Evolutionary conservation across 2,329 filamentous ascomycete species (phyloP).

Genomic region (Bipolaris bicolor): DNA sequence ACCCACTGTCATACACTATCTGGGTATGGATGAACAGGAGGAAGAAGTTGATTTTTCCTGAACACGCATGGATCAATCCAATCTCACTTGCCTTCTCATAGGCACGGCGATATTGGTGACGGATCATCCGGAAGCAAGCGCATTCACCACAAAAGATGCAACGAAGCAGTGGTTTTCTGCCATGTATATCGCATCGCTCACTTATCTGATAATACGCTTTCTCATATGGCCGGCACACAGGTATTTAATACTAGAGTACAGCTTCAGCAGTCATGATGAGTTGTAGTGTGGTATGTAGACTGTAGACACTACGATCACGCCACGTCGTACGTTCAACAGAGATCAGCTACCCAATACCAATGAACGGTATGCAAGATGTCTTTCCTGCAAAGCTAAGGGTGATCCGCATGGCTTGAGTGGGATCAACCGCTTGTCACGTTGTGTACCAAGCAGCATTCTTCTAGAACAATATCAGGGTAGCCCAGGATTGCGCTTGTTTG

Average conservation of each 20-base stretch:
- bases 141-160: constrained; percentile 17
- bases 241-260: constrained; percentile 3
- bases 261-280: constrained; percentile 8
- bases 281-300: constrained; percentile 15
- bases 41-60: constrained; percentile 44
- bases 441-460: constrained; percentile 21
- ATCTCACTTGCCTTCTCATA: constrained; percentile 1
- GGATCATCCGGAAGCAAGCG: constrained; percentile 22
- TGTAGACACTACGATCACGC: constrained; percentile 13
- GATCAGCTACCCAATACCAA: constrained; percentile 13
- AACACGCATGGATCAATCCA: constrained; percentile 1
- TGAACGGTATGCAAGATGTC: constrained; percentile 17
- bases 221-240: neutral
- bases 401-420: constrained; percentile 18
- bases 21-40: constrained; percentile 34
- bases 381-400: constrained; percentile 6
- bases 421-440: constrained; percentile 20
- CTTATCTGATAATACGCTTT: neutral
- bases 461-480: constrained; percentile 31
- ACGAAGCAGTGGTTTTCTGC: constrained; percentile 25
- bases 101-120: constrained; percentile 20
- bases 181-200: constrained; percentile 8
- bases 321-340: constrained; percentile 6
- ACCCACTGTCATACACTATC: constrained; percentile 41
- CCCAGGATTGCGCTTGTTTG: constrained; percentile 23